phyloP scores from a whole-genome alignment of 2,329 filamentous ascomycete genomes.

The Aureobasidium subglaciale region DNA sequence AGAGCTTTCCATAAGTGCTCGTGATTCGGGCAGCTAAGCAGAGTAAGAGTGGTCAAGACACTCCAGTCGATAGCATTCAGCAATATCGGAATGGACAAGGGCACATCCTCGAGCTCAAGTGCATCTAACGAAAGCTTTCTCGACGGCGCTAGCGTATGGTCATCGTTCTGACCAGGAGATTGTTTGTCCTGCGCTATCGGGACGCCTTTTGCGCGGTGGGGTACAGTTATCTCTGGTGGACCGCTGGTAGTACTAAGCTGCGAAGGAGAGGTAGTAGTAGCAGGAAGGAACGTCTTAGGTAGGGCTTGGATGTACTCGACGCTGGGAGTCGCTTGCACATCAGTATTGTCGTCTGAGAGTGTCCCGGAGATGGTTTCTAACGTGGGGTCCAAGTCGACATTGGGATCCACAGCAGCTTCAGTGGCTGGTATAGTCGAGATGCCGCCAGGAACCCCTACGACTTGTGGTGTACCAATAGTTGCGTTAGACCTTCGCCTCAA shows the following conservation, averaged over 20 bases:
- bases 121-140: slow-evolving; percentile 58
- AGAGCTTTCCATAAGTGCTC: slow-evolving; percentile 70
- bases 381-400: no score
- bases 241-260: background rate
- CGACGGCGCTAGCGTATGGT: background rate
- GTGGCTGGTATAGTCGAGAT: background rate
- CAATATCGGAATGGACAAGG: slow-evolving; percentile 65
- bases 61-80: slow-evolving; percentile 69
- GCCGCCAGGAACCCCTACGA: no score
- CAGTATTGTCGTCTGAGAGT: background rate
- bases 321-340: background rate
- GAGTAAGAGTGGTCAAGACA: slow-evolving; percentile 61
- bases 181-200: background rate
- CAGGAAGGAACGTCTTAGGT: background rate
- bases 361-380: no score
- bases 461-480: background rate
- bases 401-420: no score
- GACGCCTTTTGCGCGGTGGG: background rate
- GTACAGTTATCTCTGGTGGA: background rate
- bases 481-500: slow-evolving; percentile 5
- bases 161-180: background rate
- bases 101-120: slow-evolving; percentile 67
- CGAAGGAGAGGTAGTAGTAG: background rate
- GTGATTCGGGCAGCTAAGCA: slow-evolving; percentile 66
- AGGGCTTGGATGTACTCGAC: background rate